Percentiles rank a stretch among this genome's conserved stretches.
Evolutionary conservation across 225 moss, liverwort and hornwort genomes (phyloP).

Genomic region (Polytrichum commune): DNA sequence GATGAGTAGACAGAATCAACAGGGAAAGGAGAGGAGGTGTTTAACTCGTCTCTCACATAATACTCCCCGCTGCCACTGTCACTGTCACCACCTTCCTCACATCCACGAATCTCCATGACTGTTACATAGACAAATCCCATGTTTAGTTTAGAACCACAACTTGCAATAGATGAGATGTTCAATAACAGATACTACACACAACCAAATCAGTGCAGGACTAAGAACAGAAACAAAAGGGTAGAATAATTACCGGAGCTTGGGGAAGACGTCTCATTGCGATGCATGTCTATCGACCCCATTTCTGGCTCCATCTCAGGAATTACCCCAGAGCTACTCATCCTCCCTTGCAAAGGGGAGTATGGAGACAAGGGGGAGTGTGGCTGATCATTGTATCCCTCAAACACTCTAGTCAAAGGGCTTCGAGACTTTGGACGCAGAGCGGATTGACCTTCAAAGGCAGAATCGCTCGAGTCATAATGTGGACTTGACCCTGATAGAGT

Average conservation of each 20-base stretch:
- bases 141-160: too few relatives aligned
- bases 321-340: slow-evolving; percentile 20
- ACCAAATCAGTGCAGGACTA: too few relatives aligned
- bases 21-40: slow-evolving; percentile 29
- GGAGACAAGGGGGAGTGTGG: slow-evolving; percentile 36
- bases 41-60: slow-evolving; percentile 35
- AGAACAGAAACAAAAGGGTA: background rate
- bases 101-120: slow-evolving; percentile 61
- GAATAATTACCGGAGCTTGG: slow-evolving; percentile 60
- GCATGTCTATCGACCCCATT: slow-evolving; percentile 35
- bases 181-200: too few relatives aligned
- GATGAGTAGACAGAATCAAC: slow-evolving; percentile 30
- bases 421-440: slow-evolving; percentile 34
- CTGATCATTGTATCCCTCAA: slow-evolving; percentile 35
- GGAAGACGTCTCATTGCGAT: slow-evolving; percentile 50
- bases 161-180: too few relatives aligned
- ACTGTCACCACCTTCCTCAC: slow-evolving; percentile 52
- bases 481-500: slow-evolving; percentile 42
- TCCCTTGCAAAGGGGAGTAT: slow-evolving; percentile 24
- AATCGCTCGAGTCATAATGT: slow-evolving; percentile 37
- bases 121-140: background rate
- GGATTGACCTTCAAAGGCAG: slow-evolving; percentile 39
- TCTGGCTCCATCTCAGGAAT: slow-evolving; percentile 44
- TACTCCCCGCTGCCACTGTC: slow-evolving; percentile 54
- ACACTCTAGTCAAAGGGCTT: slow-evolving; percentile 20